Evolutionary conservation across 306 rosid species (phyloP), one percentile per base, ranked within the genome.

Genomic region (Pachyrhizus erosus): DNA sequence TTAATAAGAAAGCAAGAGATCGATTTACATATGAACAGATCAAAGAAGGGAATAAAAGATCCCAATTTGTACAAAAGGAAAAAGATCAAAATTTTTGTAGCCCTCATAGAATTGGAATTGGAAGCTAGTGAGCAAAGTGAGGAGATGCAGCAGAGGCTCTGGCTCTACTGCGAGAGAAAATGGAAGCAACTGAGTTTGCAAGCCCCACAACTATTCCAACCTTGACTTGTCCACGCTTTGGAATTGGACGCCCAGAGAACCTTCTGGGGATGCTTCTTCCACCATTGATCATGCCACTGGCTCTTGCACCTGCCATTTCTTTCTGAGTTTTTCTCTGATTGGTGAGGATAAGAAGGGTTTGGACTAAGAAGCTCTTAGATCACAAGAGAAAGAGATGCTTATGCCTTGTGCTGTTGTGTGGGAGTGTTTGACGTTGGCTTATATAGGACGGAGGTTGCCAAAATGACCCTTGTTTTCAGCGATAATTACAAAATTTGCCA

Each of bases 161-260:
- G 12, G 83, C 2, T 11, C 76, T 49, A 5, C 0, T 12, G 27
- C 81, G 87, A 13, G 91, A 66, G 89, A 90, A 94, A 1, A 90
- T 83, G 17, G 96, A 94, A 72, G 84, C 92, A n/a, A 94, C 85
- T 13, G 97, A 89, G 74, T 83, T 87, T 5, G 96, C 97, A 2
- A 94, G 78, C 0, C 90, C 89, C 9, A 88, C 87, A 27, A 92
- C 89, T 1, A 92, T 90, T 51, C 86, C 91, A 65, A 84, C 15
- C 78, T 91, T 94, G 31, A 94, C 94, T 42, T 89, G 92, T 43
- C 97, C 97, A 43, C 97, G 70, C 87, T 73, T 89, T 4, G 97
- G 97, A 84, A 89, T 88, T 33, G 79, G 90, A 61, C 93, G 91
- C 31, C 88, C 84, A 0, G 85, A 40, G 77, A 2, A 10, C 70